Evolutionary conservation across 2,329 filamentous ascomycete genomes (phyloP), one percentile per base, ranked within the genome.

Genomic region (Tolypocladium ophioglossoides): DNA sequence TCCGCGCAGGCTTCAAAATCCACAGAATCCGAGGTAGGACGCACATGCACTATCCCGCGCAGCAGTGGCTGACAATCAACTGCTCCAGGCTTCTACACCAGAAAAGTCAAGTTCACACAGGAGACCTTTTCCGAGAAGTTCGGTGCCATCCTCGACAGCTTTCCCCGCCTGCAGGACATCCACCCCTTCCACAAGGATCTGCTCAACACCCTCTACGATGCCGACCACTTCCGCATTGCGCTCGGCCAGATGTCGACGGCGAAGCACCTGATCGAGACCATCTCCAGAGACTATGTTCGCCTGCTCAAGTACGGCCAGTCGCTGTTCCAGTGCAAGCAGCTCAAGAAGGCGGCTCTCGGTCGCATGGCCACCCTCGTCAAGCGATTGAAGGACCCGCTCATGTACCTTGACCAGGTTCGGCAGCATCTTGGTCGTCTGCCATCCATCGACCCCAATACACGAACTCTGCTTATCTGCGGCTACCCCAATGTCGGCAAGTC

Each of bases 401-500:
- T 95, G 59, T 99, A 97, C 72, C 84, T 99, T 56, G 94, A 99
- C 73, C 91, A 97, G 65, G 72, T 74, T 55, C 86, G 94, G 62
- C 92, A 97, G 77, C 95, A 99, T 77, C 78, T 99, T 68, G 94
- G 92, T 58, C 91, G 94, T 86, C 84, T 99, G 61, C 95, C 94
- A 5, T 85, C 91, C n/a, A 99, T 99, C 70, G 95, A 99, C 70
- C 94, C 94, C 55, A 99, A 96, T 69, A 99, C 94, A 40, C 82
- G 94, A 63, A 99, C 94, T 1, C 83, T 99, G 47, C 80, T 99
- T 60, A 96, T 99, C 63, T 96, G 92, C 72, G 94, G 94, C 53
- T 97, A 97, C 71, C 94, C 94, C 63, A 99, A 99, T 66, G 91
- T 95, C 58, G 91, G 94, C 72, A 99, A 99, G 78, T 95, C 89